Conservation (phyloP, 2,329 filamentous ascomycete genomes). For the Phyllachora maydis region DNA sequence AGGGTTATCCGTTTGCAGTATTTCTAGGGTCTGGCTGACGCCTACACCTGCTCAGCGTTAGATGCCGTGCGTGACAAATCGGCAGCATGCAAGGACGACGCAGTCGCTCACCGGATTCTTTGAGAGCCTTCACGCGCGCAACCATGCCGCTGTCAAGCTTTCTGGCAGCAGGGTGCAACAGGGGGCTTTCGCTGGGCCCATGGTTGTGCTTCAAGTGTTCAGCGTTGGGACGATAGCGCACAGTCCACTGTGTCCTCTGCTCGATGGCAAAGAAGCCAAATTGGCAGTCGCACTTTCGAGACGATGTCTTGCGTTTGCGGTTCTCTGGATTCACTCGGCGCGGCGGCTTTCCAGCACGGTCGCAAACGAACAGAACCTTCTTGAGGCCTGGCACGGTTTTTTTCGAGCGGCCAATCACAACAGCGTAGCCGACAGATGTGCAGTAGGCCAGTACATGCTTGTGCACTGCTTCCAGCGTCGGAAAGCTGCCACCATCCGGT, state of each 20-base stretch:
- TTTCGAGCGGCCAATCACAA: slow-evolving; percentile 47
- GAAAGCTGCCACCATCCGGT: slow-evolving; percentile 41
- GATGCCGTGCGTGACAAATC: too few species aligned
- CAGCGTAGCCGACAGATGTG: slow-evolving; percentile 45
- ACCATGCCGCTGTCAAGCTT: slow-evolving; percentile 49
- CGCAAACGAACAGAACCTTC: slow-evolving; percentile 47
- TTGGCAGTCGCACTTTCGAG: slow-evolving; percentile 46
- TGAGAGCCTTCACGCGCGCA: slow-evolving; percentile 42
- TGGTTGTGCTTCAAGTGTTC: slow-evolving; percentile 41
- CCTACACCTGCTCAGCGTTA: slow-evolving; percentile 40
- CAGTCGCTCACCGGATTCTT: slow-evolving; percentile 36
- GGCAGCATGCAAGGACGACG: slow-evolving; percentile 1
- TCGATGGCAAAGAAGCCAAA: slow-evolving; percentile 53
- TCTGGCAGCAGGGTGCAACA: slow-evolving; percentile 43
- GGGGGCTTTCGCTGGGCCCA: slow-evolving; percentile 42
- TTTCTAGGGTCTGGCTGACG: slow-evolving; percentile 44
- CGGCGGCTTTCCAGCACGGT: slow-evolving; percentile 41
- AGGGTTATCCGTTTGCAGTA: slow-evolving; percentile 41
- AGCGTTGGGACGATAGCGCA: slow-evolving; percentile 39
- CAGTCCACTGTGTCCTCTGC: slow-evolving; percentile 45
- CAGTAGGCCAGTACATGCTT: slow-evolving; percentile 44
- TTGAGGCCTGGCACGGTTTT: slow-evolving; percentile 46
- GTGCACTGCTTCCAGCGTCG: slow-evolving; percentile 42
- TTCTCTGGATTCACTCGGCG: slow-evolving; percentile 40
- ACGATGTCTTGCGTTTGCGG: slow-evolving; percentile 44